Conservation (phyloP, 192 early-diverging fungal genomes). For the Lunasporangiospora selenospora region DNA sequence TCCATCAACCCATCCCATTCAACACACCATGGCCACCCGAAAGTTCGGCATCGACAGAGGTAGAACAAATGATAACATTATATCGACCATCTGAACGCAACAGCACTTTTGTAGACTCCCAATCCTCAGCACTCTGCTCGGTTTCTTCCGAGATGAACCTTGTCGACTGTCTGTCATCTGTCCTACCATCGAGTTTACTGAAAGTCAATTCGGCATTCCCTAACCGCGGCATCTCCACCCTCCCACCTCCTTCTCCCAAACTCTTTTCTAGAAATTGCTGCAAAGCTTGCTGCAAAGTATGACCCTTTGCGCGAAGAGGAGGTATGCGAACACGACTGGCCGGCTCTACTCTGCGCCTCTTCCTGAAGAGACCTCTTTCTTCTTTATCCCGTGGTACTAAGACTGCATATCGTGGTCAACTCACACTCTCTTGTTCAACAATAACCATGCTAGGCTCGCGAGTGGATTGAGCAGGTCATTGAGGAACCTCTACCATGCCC, state of each 20-base stretch:
- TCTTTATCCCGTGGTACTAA: background rate
- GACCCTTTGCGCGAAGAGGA: slow-evolving; percentile 35
- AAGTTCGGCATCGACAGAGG: slow-evolving; percentile 50
- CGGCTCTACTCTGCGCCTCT: background rate
- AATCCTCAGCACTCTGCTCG: background rate
- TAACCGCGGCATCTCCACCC: background rate
- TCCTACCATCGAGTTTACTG: background rate
- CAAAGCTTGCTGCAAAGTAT: slow-evolving; percentile 49
- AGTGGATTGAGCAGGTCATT: slow-evolving; percentile 72
- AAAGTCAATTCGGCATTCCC: background rate
- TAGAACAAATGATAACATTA: background rate
- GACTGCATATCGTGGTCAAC: background rate
- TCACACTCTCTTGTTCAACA: background rate
- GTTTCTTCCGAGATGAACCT: background rate
- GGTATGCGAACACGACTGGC: slow-evolving; percentile 3
- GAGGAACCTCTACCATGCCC: slow-evolving; percentile 59
- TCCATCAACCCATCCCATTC: background rate
- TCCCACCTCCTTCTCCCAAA: background rate
- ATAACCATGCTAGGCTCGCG: slow-evolving; percentile 54
- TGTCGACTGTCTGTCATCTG: slow-evolving; percentile 4
- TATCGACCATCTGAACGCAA: background rate
- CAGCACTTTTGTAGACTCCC: background rate
- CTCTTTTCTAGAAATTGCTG: slow-evolving; percentile 32
- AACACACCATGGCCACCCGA: slow-evolving; percentile 28
- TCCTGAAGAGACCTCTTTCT: background rate